Evolutionary conservation across 108 stramenopile species (phyloP), one percentile per base, ranked within the genome.

Genomic region (Cylindrotheca fusiformis): DNA sequence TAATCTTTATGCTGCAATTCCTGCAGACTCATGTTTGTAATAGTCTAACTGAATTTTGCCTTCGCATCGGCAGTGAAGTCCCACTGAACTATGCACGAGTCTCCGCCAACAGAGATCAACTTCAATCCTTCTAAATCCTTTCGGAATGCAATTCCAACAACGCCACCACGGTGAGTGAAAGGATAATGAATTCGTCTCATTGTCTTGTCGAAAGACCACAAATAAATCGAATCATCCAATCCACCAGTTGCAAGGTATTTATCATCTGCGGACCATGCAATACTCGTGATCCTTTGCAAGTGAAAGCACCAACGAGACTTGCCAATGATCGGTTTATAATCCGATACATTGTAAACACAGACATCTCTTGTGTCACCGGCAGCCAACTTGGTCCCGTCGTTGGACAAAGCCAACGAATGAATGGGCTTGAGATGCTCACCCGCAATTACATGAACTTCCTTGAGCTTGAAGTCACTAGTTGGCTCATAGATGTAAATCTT

Each of bases 51-150:
- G 57, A 94, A 94, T 73, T 91, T 94, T 36, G 54, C 69, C 55
- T 62, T 68, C 1, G 84, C 71, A 63, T 94, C 90, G 12, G 63
- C 63, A 32, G 74, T 68, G 1, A 93, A 77, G 69, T 95, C 85
- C 95, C 94, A 97, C 55, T 71, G 69, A 57, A 88, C 81, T 48
- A 93, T 59, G 54, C 89, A 92, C 4, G 87, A 86, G 76, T 98
- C 97, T 25, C 58, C 68, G n/a, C 97, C 97, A 3, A 79, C 83
- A 0, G 95, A 95, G n/a, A 97, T 77, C 54, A 98, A 53, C 27
- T 67, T 84, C 32, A 52, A 64, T 6, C 53, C 69, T 17, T 46
- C 49, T 17, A 45, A 55, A 33, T 62, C 74, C 17, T 65, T 62
- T 2, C 73, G 60, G 58, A 88, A 91, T 0, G 69, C 53, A 56